Evolutionary conservation across 169 alveolate species (phyloP).

Genomic region (Babesia sp.): DNA sequence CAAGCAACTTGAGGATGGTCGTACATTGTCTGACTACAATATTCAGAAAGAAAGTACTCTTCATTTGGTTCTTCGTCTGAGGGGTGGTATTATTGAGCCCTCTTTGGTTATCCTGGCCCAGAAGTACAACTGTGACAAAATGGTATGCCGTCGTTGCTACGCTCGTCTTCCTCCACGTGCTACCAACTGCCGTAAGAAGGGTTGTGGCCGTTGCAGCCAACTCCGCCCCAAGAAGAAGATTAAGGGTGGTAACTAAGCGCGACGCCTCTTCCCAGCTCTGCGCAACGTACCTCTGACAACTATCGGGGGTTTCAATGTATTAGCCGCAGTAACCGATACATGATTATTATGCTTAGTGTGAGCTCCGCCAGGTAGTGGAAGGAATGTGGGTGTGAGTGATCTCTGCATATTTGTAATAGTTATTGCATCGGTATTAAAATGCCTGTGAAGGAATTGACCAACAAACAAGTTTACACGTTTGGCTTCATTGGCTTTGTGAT

Average conservation of each 20-base stretch:
- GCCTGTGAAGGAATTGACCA: too few relatives aligned
- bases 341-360: too few relatives aligned
- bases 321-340: background rate
- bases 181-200: slow-evolving; percentile 99
- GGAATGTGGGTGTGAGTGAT: too few relatives aligned
- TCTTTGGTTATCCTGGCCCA: slow-evolving; percentile 97
- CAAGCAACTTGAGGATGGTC: slow-evolving; percentile 97
- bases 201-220: slow-evolving; percentile 99
- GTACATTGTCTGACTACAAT: slow-evolving; percentile 98
- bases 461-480: too few relatives aligned
- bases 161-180: slow-evolving; percentile 99
- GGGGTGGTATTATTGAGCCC: slow-evolving; percentile 99
- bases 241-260: slow-evolving; percentile 78
- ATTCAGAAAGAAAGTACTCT: slow-evolving; percentile 97
- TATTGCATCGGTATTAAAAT: too few relatives aligned
- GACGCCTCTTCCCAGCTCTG: background rate
- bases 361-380: too few relatives aligned
- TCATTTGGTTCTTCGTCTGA: slow-evolving; percentile 96
- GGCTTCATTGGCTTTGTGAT: too few relatives aligned
- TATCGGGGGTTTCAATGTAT: background rate
- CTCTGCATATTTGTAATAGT: too few relatives aligned
- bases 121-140: slow-evolving; percentile 98
- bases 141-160: slow-evolving; percentile 97
- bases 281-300: background rate
- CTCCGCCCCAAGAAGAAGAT: slow-evolving; percentile 99